Evolutionary conservation across 495 filamentous ascomycete genomes (phyloP), one percentile per base, ranked within the genome.

Genomic region (Lasiosphaeriaceae sp.): DNA sequence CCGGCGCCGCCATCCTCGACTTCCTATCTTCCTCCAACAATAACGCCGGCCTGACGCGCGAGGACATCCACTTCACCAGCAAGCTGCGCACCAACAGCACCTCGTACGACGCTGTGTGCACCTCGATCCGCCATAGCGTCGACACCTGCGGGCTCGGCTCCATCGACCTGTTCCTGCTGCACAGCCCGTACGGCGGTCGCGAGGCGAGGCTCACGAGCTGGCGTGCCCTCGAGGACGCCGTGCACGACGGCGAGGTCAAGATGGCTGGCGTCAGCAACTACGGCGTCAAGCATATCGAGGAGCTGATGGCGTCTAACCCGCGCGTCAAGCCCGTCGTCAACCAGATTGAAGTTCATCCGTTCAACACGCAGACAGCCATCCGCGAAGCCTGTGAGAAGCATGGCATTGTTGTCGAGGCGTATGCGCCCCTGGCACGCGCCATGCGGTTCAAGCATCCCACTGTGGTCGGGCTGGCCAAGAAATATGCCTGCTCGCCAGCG

Each of bases 341-440:
- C 57, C 86, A 90, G 68, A 79, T 88, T 54, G 86, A 89, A 64
- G 77, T 87, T 0, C 85, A 89, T 52, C 86, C 85, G 0, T 90
- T 88, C 72, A 86, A 87, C 56, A 83, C 84, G 0, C 77, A 83
- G 12, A 73, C 66, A 0, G 78, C 79, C 16, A 83, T 89, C 51
- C 74, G 77, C 3, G 70, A 74, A 7, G 78, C 74, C 63, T 87
- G 86, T 60, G 67, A 73, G 5, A 59, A 79, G 50, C 66, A 84
- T 23, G 74, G 71, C 9, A 83, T 90, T 52, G 70, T 80, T 1
- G 70, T 89, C 3, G 76, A 89, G 63, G 86, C 86, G 0, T 90
- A 86, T 55, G 82, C 83, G 6, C 86, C 86, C 2, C 75, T 89
- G 14, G 83, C 77, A 12, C 71, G 82, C 22, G 85, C 75, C 0